Base-by-base conservation (phyloP, 495 filamentous ascomycete species). In the Margaritispora aquatica region DNA sequence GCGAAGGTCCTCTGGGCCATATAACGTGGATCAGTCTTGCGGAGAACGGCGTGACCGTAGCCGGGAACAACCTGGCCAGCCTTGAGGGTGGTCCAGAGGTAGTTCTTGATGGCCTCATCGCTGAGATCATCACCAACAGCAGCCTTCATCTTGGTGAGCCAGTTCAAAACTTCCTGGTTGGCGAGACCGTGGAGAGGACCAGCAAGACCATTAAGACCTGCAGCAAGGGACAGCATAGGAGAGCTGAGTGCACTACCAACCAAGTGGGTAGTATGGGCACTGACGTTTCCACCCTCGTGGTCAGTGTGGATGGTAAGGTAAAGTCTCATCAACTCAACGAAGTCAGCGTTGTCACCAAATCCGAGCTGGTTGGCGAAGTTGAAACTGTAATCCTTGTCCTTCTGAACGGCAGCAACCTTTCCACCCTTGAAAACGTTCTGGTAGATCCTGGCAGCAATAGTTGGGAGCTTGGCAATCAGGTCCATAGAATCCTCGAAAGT, bases 401-500 rank as follows among this genome's bases (percentile, higher is more conserved):
- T 90, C 82, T 97, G 85, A 68, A 97, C 84, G 36, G 92, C 68
- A 46, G 90, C 87, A 62, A 98, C 94, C 84, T 97, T 97, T 79
- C 94, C 94, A 72, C 96, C 95, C 81, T 97, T 96, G 89, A 90
- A 98, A 71, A 97, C 87, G 73, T 98, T 98, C 77, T 93, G 93
- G 86, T 98, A 98, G 82, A 98, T 97, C 79, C 89, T 88, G 56
- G 95, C 80, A 58, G 94, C 95, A 68, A 98, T 97, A 71, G 90
- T 96, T 68, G 94, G 94, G 64, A 98, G 89, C 86, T 97, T 98
- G 74, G 94, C 95, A 75, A 98, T 97, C 71, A 97, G 80, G 79
- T 98, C 92, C 94, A 98, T 97, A 58, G 92, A 96, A 79, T 98
- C 94, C 84, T 98, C 94, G 70, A 95, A 98, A 66, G 94, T 96